These are phyloP conservation scores for Fusarium bactridioides DNA, from an alignment of 2,329 filamentous ascomycete genomes.

Conservation along the genomic window DNA sequence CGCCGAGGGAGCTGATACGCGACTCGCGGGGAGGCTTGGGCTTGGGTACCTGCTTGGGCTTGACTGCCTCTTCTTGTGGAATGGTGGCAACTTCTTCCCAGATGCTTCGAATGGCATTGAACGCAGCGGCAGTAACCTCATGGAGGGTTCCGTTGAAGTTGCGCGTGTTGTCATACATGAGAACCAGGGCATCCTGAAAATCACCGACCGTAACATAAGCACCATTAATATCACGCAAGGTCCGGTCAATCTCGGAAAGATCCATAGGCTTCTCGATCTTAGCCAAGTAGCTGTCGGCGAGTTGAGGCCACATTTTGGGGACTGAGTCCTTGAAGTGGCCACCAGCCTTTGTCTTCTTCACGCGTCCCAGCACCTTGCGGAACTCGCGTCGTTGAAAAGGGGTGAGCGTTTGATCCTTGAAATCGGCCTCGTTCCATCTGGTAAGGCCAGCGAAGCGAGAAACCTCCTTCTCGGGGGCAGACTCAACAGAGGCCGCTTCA, in stretches of 20 bases:
- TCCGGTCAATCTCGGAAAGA: constrained; percentile 81
- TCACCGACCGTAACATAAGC: constrained; percentile 73
- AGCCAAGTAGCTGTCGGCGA: constrained; percentile 77
- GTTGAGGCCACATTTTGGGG: constrained; percentile 73
- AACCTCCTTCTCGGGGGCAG: constrained; percentile 32
- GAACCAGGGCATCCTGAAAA: constrained; percentile 76
- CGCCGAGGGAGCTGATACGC: constrained; percentile 40
- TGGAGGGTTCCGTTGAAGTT: constrained; percentile 85
- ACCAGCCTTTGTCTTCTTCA: constrained; percentile 88
- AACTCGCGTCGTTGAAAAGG: constrained; percentile 68
- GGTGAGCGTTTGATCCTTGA: constrained; percentile 62
- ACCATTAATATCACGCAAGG: constrained; percentile 69
- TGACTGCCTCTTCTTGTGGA: constrained; percentile 62
- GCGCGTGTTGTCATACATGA: constrained; percentile 81
- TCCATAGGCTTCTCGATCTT: constrained; percentile 83
- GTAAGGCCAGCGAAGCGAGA: constrained; percentile 45
- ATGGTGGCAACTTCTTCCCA: constrained; percentile 56
- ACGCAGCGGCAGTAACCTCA: constrained; percentile 68
- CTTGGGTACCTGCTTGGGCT: constrained; percentile 60
- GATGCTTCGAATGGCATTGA: constrained; percentile 64
- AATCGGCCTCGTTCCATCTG: constrained; percentile 53
- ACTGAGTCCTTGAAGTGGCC: constrained; percentile 80
- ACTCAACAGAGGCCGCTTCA: constrained; percentile 33
- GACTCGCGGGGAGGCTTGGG: constrained; percentile 49
- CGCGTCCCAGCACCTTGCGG: constrained; percentile 71